Evolutionary conservation across 73 alveolate species (phyloP), one percentile per base, ranked within the genome.

Genomic region (Blepharisma japonicum): DNA sequence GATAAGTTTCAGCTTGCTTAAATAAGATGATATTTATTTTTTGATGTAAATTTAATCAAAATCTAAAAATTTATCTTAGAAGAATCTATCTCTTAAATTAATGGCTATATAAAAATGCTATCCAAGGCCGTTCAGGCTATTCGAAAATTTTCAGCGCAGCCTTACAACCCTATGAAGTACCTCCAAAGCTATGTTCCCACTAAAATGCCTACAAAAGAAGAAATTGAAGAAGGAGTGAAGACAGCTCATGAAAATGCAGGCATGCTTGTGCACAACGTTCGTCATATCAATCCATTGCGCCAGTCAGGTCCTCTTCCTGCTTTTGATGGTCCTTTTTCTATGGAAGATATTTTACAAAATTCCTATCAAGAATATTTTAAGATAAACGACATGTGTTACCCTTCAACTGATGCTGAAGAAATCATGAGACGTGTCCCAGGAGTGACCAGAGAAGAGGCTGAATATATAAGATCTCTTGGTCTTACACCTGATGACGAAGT

Each of bases 381-480:
- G 23, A 83, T 90, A 86, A 90, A 92, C 77, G 91, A 86, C 89
- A 66, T 83, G 32, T 85, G 92, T 45, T 82, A 92, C 74, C 56
- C 83, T 56, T 54, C 78, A 54, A 87, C 91, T 68, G 97, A 92
- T 78, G 87, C 95, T 55, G 98, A 92, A 55, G 98, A 92, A 79
- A 67, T 92, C 68, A 87, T 90, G 98, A 83, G 98, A 85, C 90
- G 98, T 78, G 98, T 89, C 51, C 98, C 98, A 77, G 80, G 97
- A 7, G 84, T 92, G 53, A 92, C 98, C 18, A 84, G 96, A 84
- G 92, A 90, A 83, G 98, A 92, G 82, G 96, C 95, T 42, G 93
- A 91, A 25, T 80, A 84, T 74, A 88, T 92, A 14, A 76, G 87
- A 50, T 77, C 82, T 51, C 49, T 90, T 46, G 98, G 98, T 61